Evolutionary conservation across 139 green algal genomes (phyloP).

Genomic region (Chlamydomonas applanata): DNA sequence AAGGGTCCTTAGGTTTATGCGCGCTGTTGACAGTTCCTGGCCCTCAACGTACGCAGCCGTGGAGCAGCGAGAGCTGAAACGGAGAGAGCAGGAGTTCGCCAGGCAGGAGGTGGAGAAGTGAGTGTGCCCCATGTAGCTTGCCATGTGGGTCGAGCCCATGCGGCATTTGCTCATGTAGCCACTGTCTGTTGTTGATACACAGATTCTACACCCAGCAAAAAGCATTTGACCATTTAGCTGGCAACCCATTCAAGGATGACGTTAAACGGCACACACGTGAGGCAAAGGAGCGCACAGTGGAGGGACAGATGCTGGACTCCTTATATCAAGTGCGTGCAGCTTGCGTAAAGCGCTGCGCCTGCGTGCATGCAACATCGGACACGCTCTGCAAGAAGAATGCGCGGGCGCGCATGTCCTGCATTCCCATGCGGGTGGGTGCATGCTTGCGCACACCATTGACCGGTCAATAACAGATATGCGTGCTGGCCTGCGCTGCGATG

Average conservation of each 20-base stretch:
- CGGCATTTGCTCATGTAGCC: neutral
- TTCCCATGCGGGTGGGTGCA: no score
- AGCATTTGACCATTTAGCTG: constrained; percentile 25
- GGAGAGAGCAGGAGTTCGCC: constrained; percentile 34
- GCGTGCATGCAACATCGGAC: neutral
- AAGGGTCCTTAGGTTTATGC: neutral
- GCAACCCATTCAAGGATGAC: constrained; percentile 48
- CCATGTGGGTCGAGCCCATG: neutral
- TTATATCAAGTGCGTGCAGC: constrained; percentile 48
- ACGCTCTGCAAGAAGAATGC: no score
- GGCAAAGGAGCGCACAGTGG: constrained; percentile 39
- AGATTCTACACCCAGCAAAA: constrained; percentile 62
- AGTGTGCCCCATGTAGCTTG: constrained; percentile 2
- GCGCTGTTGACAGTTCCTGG: neutral
- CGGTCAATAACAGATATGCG: no score
- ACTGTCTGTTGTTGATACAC: neutral
- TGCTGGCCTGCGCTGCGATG: no score
- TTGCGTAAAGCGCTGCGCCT: neutral
- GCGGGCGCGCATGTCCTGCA: neutral
- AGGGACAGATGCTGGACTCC: constrained; percentile 51
- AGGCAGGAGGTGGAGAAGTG: constrained; percentile 44
- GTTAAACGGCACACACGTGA: constrained; percentile 44
- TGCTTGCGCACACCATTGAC: no score
- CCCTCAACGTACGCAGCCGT: constrained; percentile 29
- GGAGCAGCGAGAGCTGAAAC: constrained; percentile 43